phyloP scores from a whole-genome alignment of 352 stramenopile genomes.

The Globisporangium solare region DNA sequence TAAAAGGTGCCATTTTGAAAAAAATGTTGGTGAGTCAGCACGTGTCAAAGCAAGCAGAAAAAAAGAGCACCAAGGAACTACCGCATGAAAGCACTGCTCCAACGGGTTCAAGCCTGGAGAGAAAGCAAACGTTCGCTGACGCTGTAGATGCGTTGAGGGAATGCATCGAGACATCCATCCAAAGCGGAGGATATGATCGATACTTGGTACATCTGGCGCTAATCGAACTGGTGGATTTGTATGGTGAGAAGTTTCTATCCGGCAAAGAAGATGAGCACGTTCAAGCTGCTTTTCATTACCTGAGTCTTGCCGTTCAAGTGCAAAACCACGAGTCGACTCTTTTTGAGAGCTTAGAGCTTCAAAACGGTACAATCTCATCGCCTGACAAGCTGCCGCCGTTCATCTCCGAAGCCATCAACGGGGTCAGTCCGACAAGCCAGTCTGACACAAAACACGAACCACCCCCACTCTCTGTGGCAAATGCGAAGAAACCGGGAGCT shows the following conservation, averaged over 20 bases:
- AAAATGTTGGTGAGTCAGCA: constrained; percentile 22
- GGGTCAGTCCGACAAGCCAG: neutral
- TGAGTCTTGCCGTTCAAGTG: constrained; percentile 43
- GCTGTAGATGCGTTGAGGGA: constrained; percentile 17
- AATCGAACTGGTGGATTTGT: constrained; percentile 65
- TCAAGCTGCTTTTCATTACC: constrained; percentile 69
- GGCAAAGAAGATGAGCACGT: constrained; percentile 46
- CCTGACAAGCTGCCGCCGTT: constrained; percentile 46
- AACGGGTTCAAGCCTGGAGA: neutral
- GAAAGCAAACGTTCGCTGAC: constrained; percentile 7
- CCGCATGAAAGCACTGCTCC: neutral
- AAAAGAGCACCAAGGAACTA: constrained; percentile 5
- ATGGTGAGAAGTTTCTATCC: constrained; percentile 34
- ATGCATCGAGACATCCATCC: constrained; percentile 39
- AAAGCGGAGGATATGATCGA: constrained; percentile 51
- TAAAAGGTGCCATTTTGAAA: constrained; percentile 50
- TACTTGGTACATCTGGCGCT: constrained; percentile 41
- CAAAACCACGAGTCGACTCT: constrained; percentile 37
- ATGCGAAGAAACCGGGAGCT: constrained; percentile 8
- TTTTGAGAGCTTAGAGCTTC: constrained; percentile 61
- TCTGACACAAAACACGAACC: constrained; percentile 5
- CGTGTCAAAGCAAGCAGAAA: neutral
- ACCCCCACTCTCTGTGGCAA: neutral
- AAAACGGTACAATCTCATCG: constrained; percentile 32
- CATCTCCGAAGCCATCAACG: constrained; percentile 25